Conservation (phyloP, 805 yeast species). For the Candida saitoana region DNA sequence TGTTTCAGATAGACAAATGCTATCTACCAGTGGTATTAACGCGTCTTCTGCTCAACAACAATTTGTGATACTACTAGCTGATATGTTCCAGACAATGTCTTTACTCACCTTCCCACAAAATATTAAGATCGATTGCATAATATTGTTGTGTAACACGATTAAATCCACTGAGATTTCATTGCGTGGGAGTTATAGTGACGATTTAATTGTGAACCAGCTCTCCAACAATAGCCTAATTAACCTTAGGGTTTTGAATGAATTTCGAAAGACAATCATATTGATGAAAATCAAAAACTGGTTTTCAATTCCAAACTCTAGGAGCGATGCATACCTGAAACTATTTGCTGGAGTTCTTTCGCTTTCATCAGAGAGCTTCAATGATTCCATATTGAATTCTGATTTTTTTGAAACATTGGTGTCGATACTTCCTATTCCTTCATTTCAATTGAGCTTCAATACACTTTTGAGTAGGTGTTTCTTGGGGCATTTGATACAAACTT, state of each 20-base stretch:
- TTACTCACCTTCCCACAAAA: constrained; percentile 36
- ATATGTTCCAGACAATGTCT: constrained; percentile 33
- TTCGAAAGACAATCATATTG: constrained; percentile 30
- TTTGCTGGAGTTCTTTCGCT: constrained; percentile 33
- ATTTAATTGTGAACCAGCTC: constrained; percentile 51
- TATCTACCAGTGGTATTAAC: constrained; percentile 15
- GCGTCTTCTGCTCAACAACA: constrained; percentile 16
- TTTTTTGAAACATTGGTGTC: constrained; percentile 52
- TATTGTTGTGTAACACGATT: constrained; percentile 51
- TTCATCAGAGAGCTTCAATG: constrained; percentile 27
- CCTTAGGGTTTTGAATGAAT: constrained; percentile 47
- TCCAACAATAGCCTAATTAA: constrained; percentile 59
- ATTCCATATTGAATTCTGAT: constrained; percentile 40
- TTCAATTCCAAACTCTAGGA: constrained; percentile 20
- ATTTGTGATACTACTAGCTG: constrained; percentile 25
- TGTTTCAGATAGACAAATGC: constrained; percentile 25
- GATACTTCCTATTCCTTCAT: constrained; percentile 43
- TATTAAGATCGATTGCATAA: constrained; percentile 31
- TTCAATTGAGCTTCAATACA: constrained; percentile 44
- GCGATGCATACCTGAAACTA: constrained; percentile 29
- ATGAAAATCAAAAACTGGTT: constrained; percentile 37
- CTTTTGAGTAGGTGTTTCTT: constrained; percentile 47
- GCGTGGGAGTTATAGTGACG: constrained; percentile 46
- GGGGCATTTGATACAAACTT: constrained; percentile 50
- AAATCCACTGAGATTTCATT: constrained; percentile 62